Evolutionary conservation across 2,329 filamentous ascomycete genomes (phyloP).

Genomic region (Talaromyces sp.): DNA sequence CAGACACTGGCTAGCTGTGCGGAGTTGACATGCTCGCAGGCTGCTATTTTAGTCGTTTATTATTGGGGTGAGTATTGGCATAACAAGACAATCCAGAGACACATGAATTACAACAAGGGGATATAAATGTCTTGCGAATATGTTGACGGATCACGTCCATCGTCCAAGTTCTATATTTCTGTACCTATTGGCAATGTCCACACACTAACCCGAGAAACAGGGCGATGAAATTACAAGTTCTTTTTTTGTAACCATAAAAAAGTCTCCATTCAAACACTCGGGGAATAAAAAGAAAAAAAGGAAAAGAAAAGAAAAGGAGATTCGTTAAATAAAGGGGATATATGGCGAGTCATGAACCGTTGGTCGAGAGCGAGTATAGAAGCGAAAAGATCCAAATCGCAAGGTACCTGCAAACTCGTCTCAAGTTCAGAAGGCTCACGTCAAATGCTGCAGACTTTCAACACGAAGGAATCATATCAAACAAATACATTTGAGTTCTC

Average conservation of each 20-base stretch:
- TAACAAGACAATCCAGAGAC: too few species aligned
- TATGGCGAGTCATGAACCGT: not conserved
- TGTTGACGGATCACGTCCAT: not conserved
- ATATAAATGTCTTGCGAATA: not conserved
- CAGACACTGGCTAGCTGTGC: not conserved
- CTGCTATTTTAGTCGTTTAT: not conserved
- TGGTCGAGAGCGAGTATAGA: not conserved
- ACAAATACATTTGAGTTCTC: not conserved
- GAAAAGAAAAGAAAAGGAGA: not conserved
- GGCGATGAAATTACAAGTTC: not conserved
- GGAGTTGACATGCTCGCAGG: not conserved
- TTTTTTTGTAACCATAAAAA: not conserved
- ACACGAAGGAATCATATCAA: not conserved
- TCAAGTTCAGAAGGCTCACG: not conserved
- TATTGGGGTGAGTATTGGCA: too few species aligned
- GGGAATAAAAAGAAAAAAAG: not conserved
- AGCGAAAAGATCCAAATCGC: not conserved
- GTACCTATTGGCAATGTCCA: not conserved
- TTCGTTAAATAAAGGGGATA: slow-evolving; percentile 1
- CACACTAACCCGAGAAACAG: not conserved
- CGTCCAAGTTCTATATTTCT: not conserved
- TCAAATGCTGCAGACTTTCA: not conserved
- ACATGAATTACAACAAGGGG: not conserved
- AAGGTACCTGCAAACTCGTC: not conserved
- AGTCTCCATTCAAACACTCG: slow-evolving; percentile 2